phyloP scores from a whole-genome alignment of 768 basidiomycete genomes.

The Tricholomella constricta region DNA sequence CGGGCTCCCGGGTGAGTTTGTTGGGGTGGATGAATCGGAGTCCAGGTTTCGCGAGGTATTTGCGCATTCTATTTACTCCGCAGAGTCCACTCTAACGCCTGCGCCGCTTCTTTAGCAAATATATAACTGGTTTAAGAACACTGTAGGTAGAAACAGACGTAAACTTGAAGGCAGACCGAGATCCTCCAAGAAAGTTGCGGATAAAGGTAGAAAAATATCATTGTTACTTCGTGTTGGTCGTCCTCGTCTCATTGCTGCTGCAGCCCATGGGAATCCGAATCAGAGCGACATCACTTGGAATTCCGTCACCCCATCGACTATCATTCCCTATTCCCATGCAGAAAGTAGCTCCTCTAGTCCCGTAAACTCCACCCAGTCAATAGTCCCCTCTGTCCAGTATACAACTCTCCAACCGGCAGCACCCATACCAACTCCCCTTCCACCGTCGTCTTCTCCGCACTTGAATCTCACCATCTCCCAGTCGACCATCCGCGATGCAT shows the following conservation, averaged over 20 bases:
- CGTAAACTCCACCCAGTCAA: slow-evolving; percentile 31
- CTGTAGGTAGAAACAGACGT: slow-evolving; percentile 59
- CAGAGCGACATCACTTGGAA: slow-evolving; percentile 38
- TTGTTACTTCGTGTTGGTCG: neutral
- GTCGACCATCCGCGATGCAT: slow-evolving; percentile 45
- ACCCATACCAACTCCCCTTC: slow-evolving; percentile 25
- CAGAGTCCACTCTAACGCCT: slow-evolving; percentile 15
- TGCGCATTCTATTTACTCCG: slow-evolving; percentile 7
- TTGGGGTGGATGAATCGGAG: slow-evolving; percentile 58
- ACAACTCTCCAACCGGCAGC: slow-evolving; percentile 37
- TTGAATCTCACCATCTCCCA: slow-evolving; percentile 33
- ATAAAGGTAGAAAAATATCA: slow-evolving; percentile 46
- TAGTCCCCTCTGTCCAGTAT: slow-evolving; percentile 44
- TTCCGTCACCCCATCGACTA: slow-evolving; percentile 35
- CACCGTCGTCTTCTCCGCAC: slow-evolving; percentile 21
- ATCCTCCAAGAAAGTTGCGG: slow-evolving; percentile 50
- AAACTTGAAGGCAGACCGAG: slow-evolving; percentile 58
- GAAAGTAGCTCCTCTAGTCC: slow-evolving; percentile 37
- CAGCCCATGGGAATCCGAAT: slow-evolving; percentile 18
- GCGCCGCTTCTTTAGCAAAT: slow-evolving; percentile 50
- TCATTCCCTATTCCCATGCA: slow-evolving; percentile 42
- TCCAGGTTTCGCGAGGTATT: slow-evolving; percentile 62
- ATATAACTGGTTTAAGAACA: slow-evolving; percentile 77
- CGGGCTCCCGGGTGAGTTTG: slow-evolving; percentile 57
- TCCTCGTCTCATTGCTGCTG: slow-evolving; percentile 10